Base-by-base conservation (phyloP, 164 flowering plant species). In the Sextonia rubra region DNA sequence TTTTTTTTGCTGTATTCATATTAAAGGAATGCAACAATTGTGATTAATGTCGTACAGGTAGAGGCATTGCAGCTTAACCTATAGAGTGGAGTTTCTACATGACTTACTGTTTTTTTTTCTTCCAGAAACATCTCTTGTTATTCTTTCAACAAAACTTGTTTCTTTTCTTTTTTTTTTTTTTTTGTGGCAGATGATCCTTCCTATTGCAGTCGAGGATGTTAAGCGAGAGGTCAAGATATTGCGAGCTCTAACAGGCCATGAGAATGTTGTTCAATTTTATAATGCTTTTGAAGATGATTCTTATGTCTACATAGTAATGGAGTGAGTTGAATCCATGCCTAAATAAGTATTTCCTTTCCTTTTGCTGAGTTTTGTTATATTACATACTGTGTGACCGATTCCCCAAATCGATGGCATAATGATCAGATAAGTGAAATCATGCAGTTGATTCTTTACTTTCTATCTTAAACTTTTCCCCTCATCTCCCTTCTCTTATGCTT, bases 181-280 rank as follows among this genome's bases (percentile, higher is more conserved):
- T 32, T 77, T 69, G 62, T 80, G 69, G 82, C 92, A 96, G 99
- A 96, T 96, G 99, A 74, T 91, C 77, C 97, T 90, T 81, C 97
- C 98, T 9, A 89, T 95, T 80, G 97, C 98, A 17, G 99, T 93
- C 64, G 99, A 95, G 77, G 99, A 93, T 85, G 99, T 95, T 56
- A 95, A 93, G 80, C 86, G 99, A 78, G 99, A 95, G 80, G 98
- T 95, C 71, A 93, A 86, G 87, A 95, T 95, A 82, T 84, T 95
- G 76, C 76, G 83, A 74, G 94, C 88, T 18, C 89, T 95, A 24
- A 75, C 92, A 23, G 99, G 99, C 67, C 97, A 95, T 68, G 99
- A 93, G 83, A 95, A 95, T 78, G 97, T 95, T 52, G 99, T 95
- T 81, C 92, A 93, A 72, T 95, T 95, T 75, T 61, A 91, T 74